Percentiles rank a stretch among this genome's conserved stretches.
phyloP scores from a whole-genome alignment of 116 monocot species.

The Papilionanthe hybrid region DNA sequence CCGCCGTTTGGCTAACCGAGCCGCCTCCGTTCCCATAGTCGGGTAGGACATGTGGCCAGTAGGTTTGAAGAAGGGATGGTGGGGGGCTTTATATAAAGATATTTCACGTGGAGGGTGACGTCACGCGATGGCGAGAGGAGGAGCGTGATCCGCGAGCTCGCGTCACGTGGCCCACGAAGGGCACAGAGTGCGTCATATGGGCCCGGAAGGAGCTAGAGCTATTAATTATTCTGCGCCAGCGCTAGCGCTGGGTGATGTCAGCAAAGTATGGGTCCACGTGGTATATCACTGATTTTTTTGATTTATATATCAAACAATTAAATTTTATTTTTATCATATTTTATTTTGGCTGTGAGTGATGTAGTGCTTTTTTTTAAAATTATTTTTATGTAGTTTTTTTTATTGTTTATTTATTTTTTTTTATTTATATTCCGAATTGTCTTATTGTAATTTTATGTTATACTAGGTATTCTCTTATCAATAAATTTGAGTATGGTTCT shows the following conservation, averaged over 20 bases:
- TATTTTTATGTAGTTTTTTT: too few relatives aligned
- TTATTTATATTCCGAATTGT: too few relatives aligned
- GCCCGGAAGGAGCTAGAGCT: background rate
- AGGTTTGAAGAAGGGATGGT: background rate
- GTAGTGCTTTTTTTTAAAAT: too few relatives aligned
- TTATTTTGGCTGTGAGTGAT: too few relatives aligned
- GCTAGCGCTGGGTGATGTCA: background rate
- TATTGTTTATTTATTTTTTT: too few relatives aligned
- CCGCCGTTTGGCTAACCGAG: background rate
- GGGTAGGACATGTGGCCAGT: background rate
- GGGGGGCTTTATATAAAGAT: background rate
- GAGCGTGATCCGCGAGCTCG: conserved; percentile 8
- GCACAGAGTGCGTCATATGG: background rate
- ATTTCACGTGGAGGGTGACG: conserved; percentile 15
- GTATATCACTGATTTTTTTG: too few relatives aligned
- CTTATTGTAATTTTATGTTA: too few relatives aligned
- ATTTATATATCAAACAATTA: too few relatives aligned
- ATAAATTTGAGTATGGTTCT: too few relatives aligned
- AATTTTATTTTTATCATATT: too few relatives aligned
- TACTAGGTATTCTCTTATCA: too few relatives aligned
- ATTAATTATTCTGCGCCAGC: background rate
- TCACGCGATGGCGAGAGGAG: conserved; percentile 19
- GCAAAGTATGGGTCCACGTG: background rate
- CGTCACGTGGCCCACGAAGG: conserved; percentile 18
- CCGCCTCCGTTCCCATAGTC: conserved; percentile 1